Evolutionary conservation across 768 basidiomycete species (phyloP), one percentile per base, ranked within the genome.

Genomic region (Lentinus tigrinus): DNA sequence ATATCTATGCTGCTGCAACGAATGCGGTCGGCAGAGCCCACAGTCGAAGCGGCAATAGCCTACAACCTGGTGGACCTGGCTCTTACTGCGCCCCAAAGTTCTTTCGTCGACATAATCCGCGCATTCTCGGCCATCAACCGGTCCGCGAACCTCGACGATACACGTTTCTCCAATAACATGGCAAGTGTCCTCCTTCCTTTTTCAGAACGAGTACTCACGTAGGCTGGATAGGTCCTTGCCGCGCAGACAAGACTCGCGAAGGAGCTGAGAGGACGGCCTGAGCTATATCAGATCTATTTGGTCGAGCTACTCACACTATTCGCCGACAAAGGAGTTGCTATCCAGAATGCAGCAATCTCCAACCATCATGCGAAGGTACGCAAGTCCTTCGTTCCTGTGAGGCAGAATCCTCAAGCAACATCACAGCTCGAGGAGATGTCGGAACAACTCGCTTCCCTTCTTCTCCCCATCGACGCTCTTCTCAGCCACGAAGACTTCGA

Each of bases 1-100:
- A 84, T 95, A 14, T 95, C 94, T 0, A 96, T 97, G 93, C 75
- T 98, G 10, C 74, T 97, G 38, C 95, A 97, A 73, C 83, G 93
- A 6, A 76, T 96, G 21, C 84, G 91, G 24, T 84, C 85, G 21
- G 89, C 91, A 3, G 95, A 97, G 65, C 88, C 92, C 0, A 85
- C 87, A 0, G 89, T 93, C 16, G 94, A 98, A 71, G 91, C 94
- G 24, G 89, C 91, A 1, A 95, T 97, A 58, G 89, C 93, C 2
- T 89, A 90, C 68, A 95, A 94, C 67, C 79, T 98, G 13, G 94
- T 95, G 7, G 93, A 95, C 58, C 78, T 98, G 17, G 95, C 93
- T 1, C 76, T 95, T 40, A 80, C 81, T 47, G 90, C 93, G 0
- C 87, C 91, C 1, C 82, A 86, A 59, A 81, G 79, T 54, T 81